These are phyloP conservation scores for Tuber indicum DNA, from an alignment of 495 filamentous ascomycete genomes.

Conservation along the genomic window DNA sequence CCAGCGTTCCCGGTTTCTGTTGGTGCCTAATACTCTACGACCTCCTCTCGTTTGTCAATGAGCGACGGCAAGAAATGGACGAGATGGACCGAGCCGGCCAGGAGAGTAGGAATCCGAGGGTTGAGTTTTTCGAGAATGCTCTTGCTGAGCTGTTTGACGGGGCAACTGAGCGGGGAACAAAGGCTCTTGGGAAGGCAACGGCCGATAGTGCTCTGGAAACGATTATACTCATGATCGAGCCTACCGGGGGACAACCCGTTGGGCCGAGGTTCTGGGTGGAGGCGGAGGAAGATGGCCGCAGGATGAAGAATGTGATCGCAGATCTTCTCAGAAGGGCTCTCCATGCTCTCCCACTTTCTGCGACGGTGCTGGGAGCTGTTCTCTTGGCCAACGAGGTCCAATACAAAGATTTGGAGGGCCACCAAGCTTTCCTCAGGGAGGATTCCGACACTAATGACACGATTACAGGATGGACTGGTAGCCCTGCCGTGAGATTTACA, in stretches of 20 bases:
- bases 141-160: slow-evolving; percentile 23
- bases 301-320: slow-evolving; percentile 42
- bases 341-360: slow-evolving; percentile 26
- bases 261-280: slow-evolving; percentile 31
- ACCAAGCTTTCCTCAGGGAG: slow-evolving; percentile 29
- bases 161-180: slow-evolving; percentile 23
- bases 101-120: slow-evolving; percentile 24
- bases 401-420: slow-evolving; percentile 30
- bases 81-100: slow-evolving; percentile 24
- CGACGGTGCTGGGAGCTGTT: slow-evolving; percentile 28
- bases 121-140: slow-evolving; percentile 31
- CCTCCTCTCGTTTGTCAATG: slow-evolving; percentile 31
- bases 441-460: slow-evolving; percentile 28
- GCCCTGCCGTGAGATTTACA: slow-evolving; percentile 27
- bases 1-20: slow-evolving; percentile 29
- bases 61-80: slow-evolving; percentile 24
- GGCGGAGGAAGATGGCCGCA: slow-evolving; percentile 36
- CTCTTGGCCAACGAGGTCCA: slow-evolving; percentile 35
- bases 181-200: slow-evolving; percentile 20
- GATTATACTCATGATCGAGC: slow-evolving; percentile 35
- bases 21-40: slow-evolving; percentile 35
- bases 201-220: slow-evolving; percentile 25
- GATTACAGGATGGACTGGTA: slow-evolving; percentile 32
- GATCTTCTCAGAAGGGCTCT: slow-evolving; percentile 31
- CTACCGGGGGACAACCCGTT: slow-evolving; percentile 22